Percentiles rank a stretch among this genome's conserved stretches.
phyloP scores from a whole-genome alignment of 2,329 filamentous ascomycete genomes.

The Grosmannia clavigera region DNA sequence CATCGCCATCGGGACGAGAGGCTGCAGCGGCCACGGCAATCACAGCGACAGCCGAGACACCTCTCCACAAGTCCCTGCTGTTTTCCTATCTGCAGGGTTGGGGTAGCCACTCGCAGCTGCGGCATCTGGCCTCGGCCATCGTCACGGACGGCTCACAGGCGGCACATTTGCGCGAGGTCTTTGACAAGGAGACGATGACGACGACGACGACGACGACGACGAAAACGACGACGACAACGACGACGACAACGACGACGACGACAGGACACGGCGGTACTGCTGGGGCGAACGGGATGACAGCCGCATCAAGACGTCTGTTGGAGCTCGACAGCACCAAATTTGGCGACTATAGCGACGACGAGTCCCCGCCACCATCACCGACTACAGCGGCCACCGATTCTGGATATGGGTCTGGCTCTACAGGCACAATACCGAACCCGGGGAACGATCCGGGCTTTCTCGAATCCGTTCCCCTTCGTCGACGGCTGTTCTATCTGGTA shows the following conservation, averaged over 20 bases:
- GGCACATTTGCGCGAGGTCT: constrained; percentile 51
- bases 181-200: constrained; percentile 45
- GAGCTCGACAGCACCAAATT: constrained; percentile 49
- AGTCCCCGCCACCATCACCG: constrained; percentile 34
- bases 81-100: constrained; percentile 41
- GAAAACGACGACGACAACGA: constrained; percentile 23
- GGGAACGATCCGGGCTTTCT: constrained; percentile 3
- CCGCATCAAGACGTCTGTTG: constrained; percentile 25
- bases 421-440: constrained; percentile 17
- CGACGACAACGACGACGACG: constrained; percentile 12
- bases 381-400: constrained; percentile 14
- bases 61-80: constrained; percentile 44
- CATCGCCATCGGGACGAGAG: constrained; percentile 26
- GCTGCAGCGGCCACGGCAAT: constrained; percentile 10
- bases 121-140: constrained; percentile 51
- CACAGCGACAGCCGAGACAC: constrained; percentile 4
- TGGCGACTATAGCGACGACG: constrained; percentile 47
- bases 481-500: constrained; percentile 49
- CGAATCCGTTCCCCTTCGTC: constrained; percentile 48
- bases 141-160: constrained; percentile 51
- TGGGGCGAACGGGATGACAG: constrained; percentile 37
- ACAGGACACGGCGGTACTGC: constrained; percentile 13
- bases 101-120: constrained; percentile 32
- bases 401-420: neutral
- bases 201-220: constrained; percentile 18